Base-by-base conservation (phyloP, 805 yeast genomes). In the Kodamaea hsintzibuensis region DNA sequence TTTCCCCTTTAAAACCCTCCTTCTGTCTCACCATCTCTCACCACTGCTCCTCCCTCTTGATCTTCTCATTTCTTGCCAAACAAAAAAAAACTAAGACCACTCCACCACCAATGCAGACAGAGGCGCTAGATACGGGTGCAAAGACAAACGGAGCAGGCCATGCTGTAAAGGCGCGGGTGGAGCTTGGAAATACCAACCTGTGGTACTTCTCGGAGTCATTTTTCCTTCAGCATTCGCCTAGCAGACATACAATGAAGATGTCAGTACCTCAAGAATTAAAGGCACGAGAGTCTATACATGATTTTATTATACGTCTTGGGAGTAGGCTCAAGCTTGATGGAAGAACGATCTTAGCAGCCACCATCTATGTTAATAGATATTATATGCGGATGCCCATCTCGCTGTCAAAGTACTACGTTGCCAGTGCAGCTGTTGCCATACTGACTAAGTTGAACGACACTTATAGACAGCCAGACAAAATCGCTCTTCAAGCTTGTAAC, bases 371-470 rank as follows among this genome's bases (percentile, higher is more conserved):
- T 17, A 69, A 72, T 52, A 61, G 80, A 7, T 75, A 66, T 53
- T 76, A 72, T 56, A 72, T 73, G 78, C 58, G 79, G 30, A 54
- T 67, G 56, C 78, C 79, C 13, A 73, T 76, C 35, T 71, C 79
- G 14, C 66, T 72, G 13, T 75, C 79, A 40, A 76, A 76, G 55
- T 74, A 76, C 61, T 76, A 65, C 55, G 78, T 76, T 27, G 79
- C 78, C 2, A 66, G 74, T 56, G 78, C 79, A 3, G 79, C 79
- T 5, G 55, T 76, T 8, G 69, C 77, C 44, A 73, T 76, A n/a
- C 67, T 77, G 16, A 70, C 77, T 56, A 76, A 76, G 61, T 67
- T 76, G 22, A 64, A 74, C 55, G 80, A 76, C 50, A 73, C 68
- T 6, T 76, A 74, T 55, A 56, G 80, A 19, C 73, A 66, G n/a